Percentiles rank a stretch among this genome's conserved stretches.
These are phyloP conservation scores for Vitis labrusca DNA, from an alignment of 164 flowering plant species.

Conservation along the genomic window DNA sequence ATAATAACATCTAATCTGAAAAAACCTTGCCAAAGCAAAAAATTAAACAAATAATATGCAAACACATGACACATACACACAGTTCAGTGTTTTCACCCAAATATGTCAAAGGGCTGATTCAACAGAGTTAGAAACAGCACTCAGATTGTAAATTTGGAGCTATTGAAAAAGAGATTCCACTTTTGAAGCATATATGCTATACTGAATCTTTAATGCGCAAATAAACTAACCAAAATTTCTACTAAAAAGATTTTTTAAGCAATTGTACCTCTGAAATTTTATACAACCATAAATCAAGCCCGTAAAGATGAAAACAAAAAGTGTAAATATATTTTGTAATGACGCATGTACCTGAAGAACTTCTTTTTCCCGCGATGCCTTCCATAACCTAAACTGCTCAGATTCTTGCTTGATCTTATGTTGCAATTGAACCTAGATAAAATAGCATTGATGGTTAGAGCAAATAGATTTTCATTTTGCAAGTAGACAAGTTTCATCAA, in stretches of 20 bases:
- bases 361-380: slow-evolving; percentile 92
- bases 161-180: not conserved
- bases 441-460: not conserved
- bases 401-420: slow-evolving; percentile 98
- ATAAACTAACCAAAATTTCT: no score
- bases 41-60: not conserved
- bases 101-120: no score
- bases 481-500: not conserved
- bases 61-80: not conserved
- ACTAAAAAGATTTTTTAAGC: no score
- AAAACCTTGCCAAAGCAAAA: not conserved
- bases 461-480: not conserved
- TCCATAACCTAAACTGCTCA: slow-evolving; percentile 93
- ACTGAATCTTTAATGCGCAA: no score
- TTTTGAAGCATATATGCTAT: no score
- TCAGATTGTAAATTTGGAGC: no score
- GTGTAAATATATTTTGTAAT: not conserved
- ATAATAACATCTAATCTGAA: not conserved
- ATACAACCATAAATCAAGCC: no score
- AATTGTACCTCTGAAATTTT: not conserved
- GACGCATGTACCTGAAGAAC: slow-evolving; percentile 78
- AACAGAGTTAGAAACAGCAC: no score
- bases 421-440: slow-evolving; percentile 84
- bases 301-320: not conserved
- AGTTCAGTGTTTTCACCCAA: not conserved